Evolutionary conservation across 306 rosid genomes (phyloP), one percentile per base, ranked within the genome.

Genomic region (Cicer bijugum): DNA sequence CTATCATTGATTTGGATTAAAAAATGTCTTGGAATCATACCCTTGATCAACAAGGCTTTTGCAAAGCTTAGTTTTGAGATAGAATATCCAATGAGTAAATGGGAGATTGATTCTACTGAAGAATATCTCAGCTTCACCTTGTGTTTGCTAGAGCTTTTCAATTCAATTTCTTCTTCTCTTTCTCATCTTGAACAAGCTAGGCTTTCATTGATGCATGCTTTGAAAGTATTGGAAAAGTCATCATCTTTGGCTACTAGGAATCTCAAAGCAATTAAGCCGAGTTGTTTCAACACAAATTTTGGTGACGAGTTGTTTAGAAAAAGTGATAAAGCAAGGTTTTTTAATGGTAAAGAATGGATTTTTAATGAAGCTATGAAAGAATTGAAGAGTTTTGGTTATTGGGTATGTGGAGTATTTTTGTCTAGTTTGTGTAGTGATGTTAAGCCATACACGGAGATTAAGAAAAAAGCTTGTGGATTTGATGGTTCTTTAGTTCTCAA

Each of bases 101-200:
- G 97, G 98, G 82, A 77, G 42, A 78, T 53, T 70, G 84, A 82
- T 64, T 83, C 87, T 43, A 73, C 86, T 28, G 97, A 90, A 74
- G 85, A 59, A 66, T 86, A 92, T 82, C 85, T 88, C 46, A 81
- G 59, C 16, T 90, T 80, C 65, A 82, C 69, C 19, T 74, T 83
- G 76, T 79, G 65, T 51, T 72, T 86, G 85, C 70, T 92, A 16
- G 87, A 85, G 6, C 68, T 88, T 53, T 81, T 88, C 84, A 92
- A 92, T 55, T 82, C 85, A 4, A 65, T 89, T 38, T 82, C 83
- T n/a, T 75, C 82, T 9, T 86, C 88, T 38, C 66, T 92, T 47
- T 75, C 95, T 42, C 80, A 67, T 12, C 76, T 90, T 51, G 82
- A 78, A 16, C 83, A 81, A 8, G 53, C 80, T 42, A 67, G 82